These are phyloP conservation scores for Claviceps humidiphila DNA, from an alignment of 2,329 filamentous ascomycete genomes.

Conservation along the genomic window DNA sequence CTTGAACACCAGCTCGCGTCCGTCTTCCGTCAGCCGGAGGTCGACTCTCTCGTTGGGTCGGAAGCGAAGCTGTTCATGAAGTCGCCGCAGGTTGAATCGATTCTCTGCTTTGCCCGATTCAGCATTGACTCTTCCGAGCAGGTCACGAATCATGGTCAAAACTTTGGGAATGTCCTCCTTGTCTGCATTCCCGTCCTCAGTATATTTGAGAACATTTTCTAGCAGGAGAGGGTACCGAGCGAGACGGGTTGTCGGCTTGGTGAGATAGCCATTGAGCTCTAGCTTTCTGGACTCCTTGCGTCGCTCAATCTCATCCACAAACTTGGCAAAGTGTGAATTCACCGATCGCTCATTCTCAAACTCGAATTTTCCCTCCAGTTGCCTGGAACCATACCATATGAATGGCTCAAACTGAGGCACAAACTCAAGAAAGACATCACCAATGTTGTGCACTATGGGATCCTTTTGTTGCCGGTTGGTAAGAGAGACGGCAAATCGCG, in stretches of 20 bases:
- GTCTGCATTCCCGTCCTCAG: constrained; percentile 76
- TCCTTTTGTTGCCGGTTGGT: constrained; percentile 83
- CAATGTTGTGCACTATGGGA: constrained; percentile 77
- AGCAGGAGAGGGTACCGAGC: constrained; percentile 86
- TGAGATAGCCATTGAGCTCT: constrained; percentile 93
- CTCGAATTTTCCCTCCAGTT: constrained; percentile 92
- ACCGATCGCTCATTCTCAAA: constrained; percentile 90
- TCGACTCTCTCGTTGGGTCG: constrained; percentile 82
- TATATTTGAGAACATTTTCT: constrained; percentile 85
- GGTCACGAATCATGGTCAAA: constrained; percentile 71
- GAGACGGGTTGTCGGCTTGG: constrained; percentile 89
- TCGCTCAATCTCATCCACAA: constrained; percentile 92
- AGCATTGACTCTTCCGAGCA: constrained; percentile 77
- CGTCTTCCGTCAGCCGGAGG: constrained; percentile 85
- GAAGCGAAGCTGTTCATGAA: constrained; percentile 88
- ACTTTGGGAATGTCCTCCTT: constrained; percentile 87
- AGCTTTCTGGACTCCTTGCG: constrained; percentile 94
- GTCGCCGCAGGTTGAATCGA: constrained; percentile 82
- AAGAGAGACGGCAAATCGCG: constrained; percentile 72
- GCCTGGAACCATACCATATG: constrained; percentile 89
- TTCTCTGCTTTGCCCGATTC: constrained; percentile 97
- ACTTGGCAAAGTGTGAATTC: constrained; percentile 74
- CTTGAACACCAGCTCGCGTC: constrained; percentile 87
- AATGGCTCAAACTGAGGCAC: constrained; percentile 91
- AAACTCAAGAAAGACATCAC: constrained; percentile 87